A percentile compares a stretch with the other conserved stretches of the same genome.
Evolutionary conservation across 345 rosid genomes (phyloP).

Genomic region (Linum lewisii): DNA sequence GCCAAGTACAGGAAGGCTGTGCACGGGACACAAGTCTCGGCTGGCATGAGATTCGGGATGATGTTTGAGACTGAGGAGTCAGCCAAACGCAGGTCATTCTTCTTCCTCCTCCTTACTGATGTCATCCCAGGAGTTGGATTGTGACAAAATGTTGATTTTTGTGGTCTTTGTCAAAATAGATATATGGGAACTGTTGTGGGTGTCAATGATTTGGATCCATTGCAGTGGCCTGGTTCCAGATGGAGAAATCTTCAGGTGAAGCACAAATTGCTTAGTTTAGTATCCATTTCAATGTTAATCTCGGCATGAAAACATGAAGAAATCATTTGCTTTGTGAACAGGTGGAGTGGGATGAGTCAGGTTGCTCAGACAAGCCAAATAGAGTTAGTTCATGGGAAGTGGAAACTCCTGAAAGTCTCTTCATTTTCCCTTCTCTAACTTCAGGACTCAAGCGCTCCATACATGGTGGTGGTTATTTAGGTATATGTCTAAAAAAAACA

Average conservation of each 20-base stretch:
- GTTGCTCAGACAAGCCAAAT: constrained; percentile 80
- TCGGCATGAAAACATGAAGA: too few relatives aligned
- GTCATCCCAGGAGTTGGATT: not conserved
- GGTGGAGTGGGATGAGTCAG: constrained; percentile 99
- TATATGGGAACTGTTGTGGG: constrained; percentile 97
- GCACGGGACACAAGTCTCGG: constrained; percentile 74
- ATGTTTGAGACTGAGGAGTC: constrained; percentile 99
- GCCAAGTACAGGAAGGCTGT: constrained; percentile 74
- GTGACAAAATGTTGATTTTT: not conserved
- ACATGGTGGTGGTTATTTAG: constrained; percentile 54
- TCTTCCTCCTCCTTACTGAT: not conserved
- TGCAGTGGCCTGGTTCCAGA: constrained; percentile 96
- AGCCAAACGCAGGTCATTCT: constrained; percentile 65
- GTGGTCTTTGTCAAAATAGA: constrained; percentile 25
- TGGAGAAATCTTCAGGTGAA: constrained; percentile 95
- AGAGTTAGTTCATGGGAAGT: constrained; percentile 97
- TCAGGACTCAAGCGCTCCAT: constrained; percentile 79
- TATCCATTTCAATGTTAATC: too few relatives aligned
- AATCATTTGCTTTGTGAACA: too few relatives aligned
- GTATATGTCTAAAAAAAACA: constrained; percentile 21
- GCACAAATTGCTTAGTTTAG: not conserved
- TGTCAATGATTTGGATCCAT: constrained; percentile 73
- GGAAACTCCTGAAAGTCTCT: constrained; percentile 97
- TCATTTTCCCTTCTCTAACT: constrained; percentile 88
- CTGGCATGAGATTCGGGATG: constrained; percentile 99